Conservation (phyloP, 129 eudicot genomes). For the Centaurea solstitialis region DNA sequence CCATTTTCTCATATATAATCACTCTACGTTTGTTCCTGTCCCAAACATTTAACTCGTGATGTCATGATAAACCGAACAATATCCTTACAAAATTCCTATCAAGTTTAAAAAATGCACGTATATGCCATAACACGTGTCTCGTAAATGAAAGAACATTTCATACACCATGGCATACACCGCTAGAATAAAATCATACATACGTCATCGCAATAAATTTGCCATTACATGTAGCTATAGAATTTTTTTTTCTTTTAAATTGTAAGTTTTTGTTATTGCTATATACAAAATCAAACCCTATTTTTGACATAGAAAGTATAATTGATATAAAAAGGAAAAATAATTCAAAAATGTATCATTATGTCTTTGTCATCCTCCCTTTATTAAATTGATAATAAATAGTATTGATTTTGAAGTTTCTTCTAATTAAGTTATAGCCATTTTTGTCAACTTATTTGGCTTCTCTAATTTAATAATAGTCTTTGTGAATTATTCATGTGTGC, state of each 20-base stretch:
- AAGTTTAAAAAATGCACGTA: neutral
- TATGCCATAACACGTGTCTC: neutral
- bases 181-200: neutral
- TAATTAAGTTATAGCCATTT: conserved; percentile 14
- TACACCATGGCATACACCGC: neutral
- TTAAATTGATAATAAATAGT: neutral
- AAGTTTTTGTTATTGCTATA: neutral
- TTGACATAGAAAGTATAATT: neutral
- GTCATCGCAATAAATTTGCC: neutral
- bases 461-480: neutral
- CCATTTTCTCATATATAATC: neutral
- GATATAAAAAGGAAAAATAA: neutral
- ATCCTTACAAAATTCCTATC: neutral
- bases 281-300: neutral
- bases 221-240: neutral
- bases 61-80: neutral
- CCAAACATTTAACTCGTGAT: neutral
- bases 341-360: conserved; percentile 10
- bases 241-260: neutral
- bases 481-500: conserved; percentile 19
- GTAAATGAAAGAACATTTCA: neutral
- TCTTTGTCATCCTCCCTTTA: conserved; percentile 22
- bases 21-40: neutral
- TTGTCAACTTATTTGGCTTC: conserved; percentile 29
- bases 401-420: conserved; percentile 11